Conservation (phyloP, 495 filamentous ascomycete species). For the Choiromyces venosus region DNA sequence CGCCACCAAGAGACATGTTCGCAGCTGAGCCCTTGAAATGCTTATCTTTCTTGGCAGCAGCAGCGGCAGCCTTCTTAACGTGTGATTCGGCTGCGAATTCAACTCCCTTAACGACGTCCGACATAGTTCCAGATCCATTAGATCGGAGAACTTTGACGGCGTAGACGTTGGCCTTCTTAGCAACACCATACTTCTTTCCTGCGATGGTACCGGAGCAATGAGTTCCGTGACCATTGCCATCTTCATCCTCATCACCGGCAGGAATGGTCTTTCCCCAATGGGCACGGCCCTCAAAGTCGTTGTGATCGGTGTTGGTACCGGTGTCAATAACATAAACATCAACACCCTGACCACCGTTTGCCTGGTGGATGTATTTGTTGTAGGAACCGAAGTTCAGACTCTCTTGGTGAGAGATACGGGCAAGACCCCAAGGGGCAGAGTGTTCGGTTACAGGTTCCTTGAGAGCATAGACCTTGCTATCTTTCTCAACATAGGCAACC, state of each 20-base stretch:
- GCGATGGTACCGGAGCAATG: constrained; percentile 98
- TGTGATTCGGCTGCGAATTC: constrained; percentile 87
- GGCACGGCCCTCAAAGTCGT: constrained; percentile 95
- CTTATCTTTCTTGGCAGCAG: constrained; percentile 72
- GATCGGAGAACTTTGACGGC: constrained; percentile 97
- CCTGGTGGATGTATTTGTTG: constrained; percentile 95
- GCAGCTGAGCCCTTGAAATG: constrained; percentile 97
- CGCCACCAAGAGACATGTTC: constrained; percentile 98
- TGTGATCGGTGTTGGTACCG: constrained; percentile 86
- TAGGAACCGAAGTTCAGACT: constrained; percentile 80
- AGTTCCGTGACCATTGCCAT: constrained; percentile 98
- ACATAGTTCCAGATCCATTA: constrained; percentile 97
- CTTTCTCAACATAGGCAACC: constrained; percentile 95
- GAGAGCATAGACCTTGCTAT: constrained; percentile 83
- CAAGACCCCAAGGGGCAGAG: constrained; percentile 94
- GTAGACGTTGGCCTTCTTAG: constrained; percentile 95
- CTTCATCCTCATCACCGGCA: constrained; percentile 69
- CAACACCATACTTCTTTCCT: constrained; percentile 97
- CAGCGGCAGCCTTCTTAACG: constrained; percentile 59
- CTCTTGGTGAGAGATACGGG: constrained; percentile 92
- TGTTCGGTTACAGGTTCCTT: constrained; percentile 62
- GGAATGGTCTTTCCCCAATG: constrained; percentile 97
- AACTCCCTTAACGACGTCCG: constrained; percentile 96
- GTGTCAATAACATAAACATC: constrained; percentile 99
- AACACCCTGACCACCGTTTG: constrained; percentile 90